Base-by-base conservation (phyloP, 768 basidiomycete species). In the Pleurotus citrinopileatus region DNA sequence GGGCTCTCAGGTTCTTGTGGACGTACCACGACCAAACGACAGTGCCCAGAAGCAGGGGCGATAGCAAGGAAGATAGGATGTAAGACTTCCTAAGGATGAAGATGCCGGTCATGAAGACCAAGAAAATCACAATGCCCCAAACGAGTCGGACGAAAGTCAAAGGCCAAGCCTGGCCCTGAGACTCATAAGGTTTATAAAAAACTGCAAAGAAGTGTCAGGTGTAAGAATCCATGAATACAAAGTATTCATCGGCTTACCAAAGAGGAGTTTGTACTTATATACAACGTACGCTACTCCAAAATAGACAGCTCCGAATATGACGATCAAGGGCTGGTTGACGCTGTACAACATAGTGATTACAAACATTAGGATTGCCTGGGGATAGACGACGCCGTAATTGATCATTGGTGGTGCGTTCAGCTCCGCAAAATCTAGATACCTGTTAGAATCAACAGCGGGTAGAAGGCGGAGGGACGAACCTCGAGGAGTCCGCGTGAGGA, bases 141-240 rank as follows among this genome's bases (percentile, higher is more conserved):
- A 95, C 87, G 36, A 97, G 82, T 5, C 96, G 89, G 23, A 85
- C 80, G 67, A 95, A 98, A 0, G 97, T 95, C 60, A 98, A 84
- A 0, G 94, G 93, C 96, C 97, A 98, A 1, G 95, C 97, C 72
- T 98, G 94, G 2, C 97, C 97, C 61, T 89, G 90, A 2, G 91
- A 93, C 71, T 98, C 95, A 69, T 98, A 98, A 0, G 97, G 96
- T 64, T 98, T 98, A 75, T 97, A 97, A 75, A 96, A 98, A 17
- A 98, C 94, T 97, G 63, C 1, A 37, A 22, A 26, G 12, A 29
- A 38, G 15, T 17, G 56, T 43, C 13, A 51, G 3, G 10, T 44
- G 45, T 7, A 38, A 32, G 10, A 22, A 13, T 40, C 5, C 27
- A 27, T 40, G 29, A 46, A 47, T 17, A 26, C 12, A 23, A 22